These are phyloP conservation scores for Plasmodium coatneyi DNA, from an alignment of 169 alveolate species.

Conservation along the genomic window DNA sequence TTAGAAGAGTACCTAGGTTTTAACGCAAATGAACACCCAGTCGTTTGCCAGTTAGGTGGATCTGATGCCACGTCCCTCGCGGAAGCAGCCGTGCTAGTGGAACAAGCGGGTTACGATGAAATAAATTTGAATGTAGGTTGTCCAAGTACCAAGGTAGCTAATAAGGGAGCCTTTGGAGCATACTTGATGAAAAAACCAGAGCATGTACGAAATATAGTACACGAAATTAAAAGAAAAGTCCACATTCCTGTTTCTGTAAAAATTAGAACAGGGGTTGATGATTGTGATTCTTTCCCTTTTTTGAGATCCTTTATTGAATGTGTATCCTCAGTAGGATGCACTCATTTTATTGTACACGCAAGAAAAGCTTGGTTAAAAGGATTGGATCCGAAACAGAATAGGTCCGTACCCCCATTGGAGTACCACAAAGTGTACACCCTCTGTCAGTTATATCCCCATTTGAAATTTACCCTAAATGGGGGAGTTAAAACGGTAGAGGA, in stretches of 20 bases:
- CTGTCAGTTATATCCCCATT: conserved; percentile 90
- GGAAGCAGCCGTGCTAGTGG: conserved; percentile 91
- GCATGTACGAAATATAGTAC: conserved; percentile 89
- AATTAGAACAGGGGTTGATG: conserved; percentile 96
- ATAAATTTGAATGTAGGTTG: conserved; percentile 96
- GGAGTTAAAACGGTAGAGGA: conserved; percentile 88
- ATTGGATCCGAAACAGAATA: conserved; percentile 93
- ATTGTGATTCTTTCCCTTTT: conserved; percentile 88
- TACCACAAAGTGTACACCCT: conserved; percentile 92
- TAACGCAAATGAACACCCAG: conserved; percentile 85
- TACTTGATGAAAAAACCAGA: conserved; percentile 94
- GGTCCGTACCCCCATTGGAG: conserved; percentile 93
- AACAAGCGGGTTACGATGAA: conserved; percentile 92
- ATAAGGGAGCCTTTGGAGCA: conserved; percentile 96
- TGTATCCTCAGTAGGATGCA: conserved; percentile 90
- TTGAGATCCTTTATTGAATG: conserved; percentile 82
- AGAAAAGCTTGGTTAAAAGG: conserved; percentile 96
- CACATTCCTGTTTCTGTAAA: conserved; percentile 93
- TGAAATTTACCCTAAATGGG: conserved; percentile 94
- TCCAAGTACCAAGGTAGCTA: conserved; percentile 93
- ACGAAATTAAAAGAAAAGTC: conserved; percentile 72
- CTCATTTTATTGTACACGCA: conserved; percentile 94
- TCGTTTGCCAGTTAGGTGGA: conserved; percentile 96
- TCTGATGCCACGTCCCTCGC: conserved; percentile 89
- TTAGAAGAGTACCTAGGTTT: conserved; percentile 78